A percentile compares a stretch with the other conserved stretches of the same genome.
Evolutionary conservation across 495 filamentous ascomycete genomes (phyloP).

Genomic region (Penicillium cataractarum): DNA sequence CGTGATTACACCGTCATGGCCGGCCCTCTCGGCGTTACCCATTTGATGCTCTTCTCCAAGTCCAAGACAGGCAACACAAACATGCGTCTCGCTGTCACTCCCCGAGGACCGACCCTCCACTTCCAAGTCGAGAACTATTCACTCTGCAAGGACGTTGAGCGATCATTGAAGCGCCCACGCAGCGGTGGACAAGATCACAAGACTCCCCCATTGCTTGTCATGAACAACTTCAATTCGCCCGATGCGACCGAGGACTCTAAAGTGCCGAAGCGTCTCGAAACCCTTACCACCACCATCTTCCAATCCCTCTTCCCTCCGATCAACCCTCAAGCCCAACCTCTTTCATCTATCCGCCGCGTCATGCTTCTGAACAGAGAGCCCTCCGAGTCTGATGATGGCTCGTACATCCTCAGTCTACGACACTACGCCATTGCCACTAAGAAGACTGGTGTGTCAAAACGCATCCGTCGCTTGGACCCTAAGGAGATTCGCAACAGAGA

Average conservation of each 20-base stretch:
- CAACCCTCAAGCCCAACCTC: conserved; percentile 84
- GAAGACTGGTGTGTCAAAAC: conserved; percentile 77
- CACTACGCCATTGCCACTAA: conserved; percentile 96
- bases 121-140: conserved; percentile 98
- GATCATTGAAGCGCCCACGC: conserved; percentile 77
- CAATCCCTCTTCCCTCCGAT: conserved; percentile 97
- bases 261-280: conserved; percentile 82
- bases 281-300: conserved; percentile 91
- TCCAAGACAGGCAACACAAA: conserved; percentile 91
- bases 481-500: conserved; percentile 73
- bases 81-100: conserved; percentile 84
- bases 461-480: conserved; percentile 81
- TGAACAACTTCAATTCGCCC: conserved; percentile 92
- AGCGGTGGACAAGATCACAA: conserved; percentile 81
- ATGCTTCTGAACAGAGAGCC: conserved; percentile 85
- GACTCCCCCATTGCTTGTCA: conserved; percentile 85
- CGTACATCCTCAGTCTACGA: conserved; percentile 86
- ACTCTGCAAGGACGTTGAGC: conserved; percentile 85
- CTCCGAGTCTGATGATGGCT: conserved; percentile 54
- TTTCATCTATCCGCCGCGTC: conserved; percentile 85
- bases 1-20: conserved; percentile 96
- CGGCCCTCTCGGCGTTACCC: conserved; percentile 89
- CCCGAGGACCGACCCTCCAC: conserved; percentile 88
- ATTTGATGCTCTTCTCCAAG: conserved; percentile 92
- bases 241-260: conserved; percentile 59